phyloP scores from a whole-genome alignment of 2,329 filamentous ascomycete genomes.

The Ilyonectria mors-panacis region DNA sequence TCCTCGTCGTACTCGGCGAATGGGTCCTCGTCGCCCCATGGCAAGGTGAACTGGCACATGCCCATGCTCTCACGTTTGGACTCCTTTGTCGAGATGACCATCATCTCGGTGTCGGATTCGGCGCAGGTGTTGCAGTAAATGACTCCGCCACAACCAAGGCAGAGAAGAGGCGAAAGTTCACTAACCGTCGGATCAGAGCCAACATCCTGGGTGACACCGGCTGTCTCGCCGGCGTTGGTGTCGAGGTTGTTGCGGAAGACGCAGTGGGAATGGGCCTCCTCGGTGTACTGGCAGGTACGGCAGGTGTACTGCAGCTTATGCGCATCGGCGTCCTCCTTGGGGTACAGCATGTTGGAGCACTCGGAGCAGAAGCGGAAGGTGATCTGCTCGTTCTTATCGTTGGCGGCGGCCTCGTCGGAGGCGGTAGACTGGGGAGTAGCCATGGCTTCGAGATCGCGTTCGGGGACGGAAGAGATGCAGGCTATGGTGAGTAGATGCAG shows the following conservation, averaged over 20 bases:
- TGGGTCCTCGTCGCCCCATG: constrained; percentile 51
- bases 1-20: constrained; percentile 59
- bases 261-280: constrained; percentile 88
- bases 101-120: constrained; percentile 44
- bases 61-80: constrained; percentile 46
- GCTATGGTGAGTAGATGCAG: constrained; percentile 15
- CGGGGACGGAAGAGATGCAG: constrained; percentile 22
- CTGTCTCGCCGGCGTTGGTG: constrained; percentile 92
- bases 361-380: constrained; percentile 98
- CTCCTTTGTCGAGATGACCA: constrained; percentile 34
- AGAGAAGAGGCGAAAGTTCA: constrained; percentile 65
- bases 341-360: constrained; percentile 98
- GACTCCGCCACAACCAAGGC: constrained; percentile 62
- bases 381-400: constrained; percentile 80
- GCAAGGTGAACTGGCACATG: constrained; percentile 49
- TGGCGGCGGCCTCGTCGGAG: constrained; percentile 58
- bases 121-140: constrained; percentile 61
- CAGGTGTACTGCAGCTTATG: constrained; percentile 95
- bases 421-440: constrained; percentile 69
- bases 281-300: constrained; percentile 93
- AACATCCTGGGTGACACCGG: constrained; percentile 97
- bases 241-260: constrained; percentile 96
- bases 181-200: constrained; percentile 98
- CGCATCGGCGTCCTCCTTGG: constrained; percentile 89
- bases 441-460: constrained; percentile 58